Base-by-base conservation (phyloP, 2,329 filamentous ascomycete genomes). In the Microsporum canis region DNA sequence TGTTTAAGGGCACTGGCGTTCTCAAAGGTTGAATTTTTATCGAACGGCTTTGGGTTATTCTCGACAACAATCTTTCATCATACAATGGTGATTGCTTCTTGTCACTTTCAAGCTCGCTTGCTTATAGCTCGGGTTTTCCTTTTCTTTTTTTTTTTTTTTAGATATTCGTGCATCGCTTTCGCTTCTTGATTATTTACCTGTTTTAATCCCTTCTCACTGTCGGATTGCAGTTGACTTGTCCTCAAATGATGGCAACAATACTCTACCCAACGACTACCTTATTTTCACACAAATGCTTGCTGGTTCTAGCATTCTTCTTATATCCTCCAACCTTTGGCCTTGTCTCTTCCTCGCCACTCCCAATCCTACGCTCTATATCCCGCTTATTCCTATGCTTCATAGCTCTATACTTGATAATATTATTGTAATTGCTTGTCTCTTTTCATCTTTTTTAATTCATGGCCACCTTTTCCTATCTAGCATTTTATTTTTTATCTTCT, bases 151-250 rank as follows among this genome's bases (percentile, higher is more conserved):
- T 51, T 47, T 23, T 23, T 51, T 51, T 57, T 39, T 38, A 51
- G 55, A 47, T 62, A 45, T 43, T 60, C 23, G 17, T 55, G 59
- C 34, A 39, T 64, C 56, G 59, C 58, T 60, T 43, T n/a, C n/a
- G 17, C 39, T 31, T 10, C 36, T 41, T 43, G 39, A 33, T 41
- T n/a, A 41, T 14, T 27, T 60, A 17, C 27, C 45, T 23, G 33
- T 49, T 49, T 49, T 34, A 34, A 29, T 45, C 5, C 43, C 57
- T 57, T 60, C 58, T 43, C 56, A 47, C 31, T 8, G 56, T 59
- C 33, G 49, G 49, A 49, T 60, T 39, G 41, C 60, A 43, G 43
- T 59, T 57, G 39, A 58, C 58, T 39, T 43, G n/a, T 23, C n/a
- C 38, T 57, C n/a, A 27, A 41, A 36, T 33, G 58, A 58, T 14